Conservation (phyloP, 768 basidiomycete species). For the Postia placenta region DNA sequence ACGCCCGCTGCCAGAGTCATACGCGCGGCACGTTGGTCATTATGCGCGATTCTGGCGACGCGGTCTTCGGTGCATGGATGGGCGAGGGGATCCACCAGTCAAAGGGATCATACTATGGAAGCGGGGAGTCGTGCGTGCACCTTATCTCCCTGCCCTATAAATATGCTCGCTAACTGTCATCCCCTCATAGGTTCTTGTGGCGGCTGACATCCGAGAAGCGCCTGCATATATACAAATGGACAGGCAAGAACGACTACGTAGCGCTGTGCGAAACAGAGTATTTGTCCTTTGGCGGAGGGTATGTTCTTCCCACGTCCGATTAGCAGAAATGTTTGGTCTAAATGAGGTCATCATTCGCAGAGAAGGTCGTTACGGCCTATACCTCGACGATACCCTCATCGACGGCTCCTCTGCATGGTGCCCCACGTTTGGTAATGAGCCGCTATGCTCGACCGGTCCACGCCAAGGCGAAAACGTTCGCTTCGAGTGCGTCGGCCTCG, state of each 20-base stretch:
- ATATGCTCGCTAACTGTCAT: neutral
- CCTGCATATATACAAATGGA: constrained; percentile 71
- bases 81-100: constrained; percentile 63
- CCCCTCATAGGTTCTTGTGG: constrained; percentile 65
- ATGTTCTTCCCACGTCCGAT: neutral
- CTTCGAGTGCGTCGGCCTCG: constrained; percentile 92
- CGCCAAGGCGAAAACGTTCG: constrained; percentile 42
- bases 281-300: constrained; percentile 93
- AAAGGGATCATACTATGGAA: constrained; percentile 74
- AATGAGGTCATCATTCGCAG: constrained; percentile 2
- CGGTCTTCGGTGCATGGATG: constrained; percentile 78
- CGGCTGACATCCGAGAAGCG: constrained; percentile 38
- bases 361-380: constrained; percentile 63
- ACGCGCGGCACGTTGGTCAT: constrained; percentile 52
- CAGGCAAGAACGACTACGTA: constrained; percentile 87
- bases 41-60: constrained; percentile 56
- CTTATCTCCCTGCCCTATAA: neutral
- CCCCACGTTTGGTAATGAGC: constrained; percentile 84
- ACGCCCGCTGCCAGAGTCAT: constrained; percentile 50
- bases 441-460: constrained; percentile 51
- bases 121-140: constrained; percentile 70
- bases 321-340: neutral
- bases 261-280: constrained; percentile 76
- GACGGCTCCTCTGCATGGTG: constrained; percentile 82
- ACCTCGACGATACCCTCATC: constrained; percentile 75